phyloP scores from a whole-genome alignment of 176 grass and related monocot species.

The Poa pratensis region DNA sequence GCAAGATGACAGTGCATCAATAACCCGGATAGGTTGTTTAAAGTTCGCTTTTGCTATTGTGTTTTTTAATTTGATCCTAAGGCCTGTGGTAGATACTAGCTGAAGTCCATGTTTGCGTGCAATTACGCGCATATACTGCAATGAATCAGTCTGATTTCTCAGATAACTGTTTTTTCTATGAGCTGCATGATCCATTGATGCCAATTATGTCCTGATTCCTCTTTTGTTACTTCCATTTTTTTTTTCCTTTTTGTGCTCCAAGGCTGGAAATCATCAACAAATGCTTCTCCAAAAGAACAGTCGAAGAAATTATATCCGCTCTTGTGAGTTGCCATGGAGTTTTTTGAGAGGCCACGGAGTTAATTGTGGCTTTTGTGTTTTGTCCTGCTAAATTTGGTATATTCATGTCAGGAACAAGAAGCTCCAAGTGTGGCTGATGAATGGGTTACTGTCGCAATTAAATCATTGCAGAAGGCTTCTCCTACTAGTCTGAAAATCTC shows the following conservation, averaged over 20 bases:
- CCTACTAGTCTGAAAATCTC: slow-evolving; percentile 91
- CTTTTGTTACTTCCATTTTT: slow-evolving; percentile 15
- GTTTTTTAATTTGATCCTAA: neutral
- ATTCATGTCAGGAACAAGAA: slow-evolving; percentile 71
- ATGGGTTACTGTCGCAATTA: slow-evolving; percentile 64
- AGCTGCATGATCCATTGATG: neutral
- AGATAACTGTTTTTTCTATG: slow-evolving; percentile 6
- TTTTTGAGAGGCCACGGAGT: neutral
- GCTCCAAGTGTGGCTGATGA: slow-evolving; percentile 50
- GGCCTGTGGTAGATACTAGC: neutral
- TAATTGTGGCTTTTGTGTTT: slow-evolving; percentile 30
- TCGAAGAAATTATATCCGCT: slow-evolving; percentile 88
- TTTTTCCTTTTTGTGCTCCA: neutral
- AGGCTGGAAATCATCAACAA: slow-evolving; percentile 88
- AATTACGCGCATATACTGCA: neutral
- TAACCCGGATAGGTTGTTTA: neutral
- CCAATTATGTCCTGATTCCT: slow-evolving; percentile 4
- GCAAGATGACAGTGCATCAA: neutral
- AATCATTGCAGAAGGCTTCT: slow-evolving; percentile 81
- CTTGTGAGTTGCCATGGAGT: slow-evolving; percentile 71
- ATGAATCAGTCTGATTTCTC: neutral
- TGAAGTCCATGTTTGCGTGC: slow-evolving; percentile 10
- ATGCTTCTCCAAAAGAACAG: slow-evolving; percentile 89
- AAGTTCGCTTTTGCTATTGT: neutral
- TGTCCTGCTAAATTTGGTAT: slow-evolving; percentile 43